Conservation (phyloP, 139 green algal genomes). For the Volvox africanus region DNA sequence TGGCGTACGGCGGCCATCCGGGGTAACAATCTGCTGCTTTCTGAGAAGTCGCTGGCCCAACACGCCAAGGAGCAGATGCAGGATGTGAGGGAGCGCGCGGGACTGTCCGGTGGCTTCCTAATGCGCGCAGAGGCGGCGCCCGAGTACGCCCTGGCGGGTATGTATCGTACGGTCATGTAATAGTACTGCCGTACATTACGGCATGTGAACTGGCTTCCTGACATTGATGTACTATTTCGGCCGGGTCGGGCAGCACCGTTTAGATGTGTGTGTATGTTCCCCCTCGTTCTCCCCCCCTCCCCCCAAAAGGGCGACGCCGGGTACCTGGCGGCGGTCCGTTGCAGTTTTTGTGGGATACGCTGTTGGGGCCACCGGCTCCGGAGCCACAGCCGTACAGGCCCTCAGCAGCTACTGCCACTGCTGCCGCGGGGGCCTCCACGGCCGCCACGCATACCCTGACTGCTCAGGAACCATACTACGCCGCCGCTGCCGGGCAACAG, state of each 20-base stretch:
- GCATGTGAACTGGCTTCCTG: neutral
- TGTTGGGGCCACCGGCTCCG: neutral
- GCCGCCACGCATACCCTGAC: neutral
- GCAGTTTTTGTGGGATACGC: slow-evolving; percentile 45
- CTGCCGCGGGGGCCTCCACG: neutral
- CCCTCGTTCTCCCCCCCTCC: no score
- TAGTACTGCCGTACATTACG: neutral
- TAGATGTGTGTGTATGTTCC: neutral
- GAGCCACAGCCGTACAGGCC: neutral
- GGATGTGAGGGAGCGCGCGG: slow-evolving; percentile 14
- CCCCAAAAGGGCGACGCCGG: neutral
- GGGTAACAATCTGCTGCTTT: neutral
- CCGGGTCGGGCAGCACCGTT: neutral
- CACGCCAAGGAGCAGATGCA: slow-evolving; percentile 30
- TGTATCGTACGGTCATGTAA: neutral
- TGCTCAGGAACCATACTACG: neutral
- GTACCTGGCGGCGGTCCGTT: slow-evolving; percentile 41
- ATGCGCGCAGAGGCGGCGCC: slow-evolving; percentile 33
- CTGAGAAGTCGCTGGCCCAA: slow-evolving; percentile 18
- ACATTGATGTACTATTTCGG: neutral
- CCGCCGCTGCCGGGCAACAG: slow-evolving; percentile 28
- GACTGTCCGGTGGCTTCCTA: slow-evolving; percentile 29
- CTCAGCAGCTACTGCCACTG: neutral
- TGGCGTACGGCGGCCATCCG: neutral
- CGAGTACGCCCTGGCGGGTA: slow-evolving; percentile 37